Percentiles rank a stretch among this genome's conserved stretches.
These are phyloP conservation scores for Penicillium sp. DNA, from an alignment of 2,329 filamentous ascomycete genomes.

Conservation along the genomic window DNA sequence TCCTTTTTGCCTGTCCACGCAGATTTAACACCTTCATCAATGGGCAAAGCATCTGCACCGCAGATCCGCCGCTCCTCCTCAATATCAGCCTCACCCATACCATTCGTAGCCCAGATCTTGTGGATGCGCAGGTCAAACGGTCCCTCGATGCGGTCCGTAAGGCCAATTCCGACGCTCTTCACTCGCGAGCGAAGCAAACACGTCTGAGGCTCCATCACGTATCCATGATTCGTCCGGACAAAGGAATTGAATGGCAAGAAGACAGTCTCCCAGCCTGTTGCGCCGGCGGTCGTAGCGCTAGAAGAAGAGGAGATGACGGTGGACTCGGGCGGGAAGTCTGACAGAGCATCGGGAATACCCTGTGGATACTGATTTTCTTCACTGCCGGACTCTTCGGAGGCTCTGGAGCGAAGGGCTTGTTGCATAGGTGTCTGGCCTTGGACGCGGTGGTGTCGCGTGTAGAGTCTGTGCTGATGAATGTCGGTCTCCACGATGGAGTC, in stretches of 20 bases:
- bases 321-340: slow-evolving; percentile 39
- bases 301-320: slow-evolving; percentile 37
- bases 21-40: slow-evolving; percentile 38
- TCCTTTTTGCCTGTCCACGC: slow-evolving; percentile 25
- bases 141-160: slow-evolving; percentile 86
- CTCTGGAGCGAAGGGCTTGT: slow-evolving; percentile 16
- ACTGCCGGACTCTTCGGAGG: slow-evolving; percentile 24
- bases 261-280: slow-evolving; percentile 94
- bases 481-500: slow-evolving; percentile 94
- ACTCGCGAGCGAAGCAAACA: slow-evolving; percentile 87
- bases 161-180: slow-evolving; percentile 77
- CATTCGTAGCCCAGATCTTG: slow-evolving; percentile 88
- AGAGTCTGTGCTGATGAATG: slow-evolving; percentile 90
- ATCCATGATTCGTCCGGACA: slow-evolving; percentile 89
- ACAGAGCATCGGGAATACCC: slow-evolving; percentile 38
- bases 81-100: slow-evolving; percentile 45
- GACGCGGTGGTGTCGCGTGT: slow-evolving; percentile 47
- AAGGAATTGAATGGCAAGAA: slow-evolving; percentile 89
- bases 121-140: slow-evolving; percentile 86
- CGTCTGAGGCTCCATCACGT: slow-evolving; percentile 88
- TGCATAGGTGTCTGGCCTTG: slow-evolving; percentile 16
- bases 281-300: slow-evolving; percentile 57
- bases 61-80: slow-evolving; percentile 46
- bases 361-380: slow-evolving; percentile 27
- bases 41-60: slow-evolving; percentile 39